phyloP scores from a whole-genome alignment of 2,329 filamentous ascomycete species.

The Chaetomium sp. region DNA sequence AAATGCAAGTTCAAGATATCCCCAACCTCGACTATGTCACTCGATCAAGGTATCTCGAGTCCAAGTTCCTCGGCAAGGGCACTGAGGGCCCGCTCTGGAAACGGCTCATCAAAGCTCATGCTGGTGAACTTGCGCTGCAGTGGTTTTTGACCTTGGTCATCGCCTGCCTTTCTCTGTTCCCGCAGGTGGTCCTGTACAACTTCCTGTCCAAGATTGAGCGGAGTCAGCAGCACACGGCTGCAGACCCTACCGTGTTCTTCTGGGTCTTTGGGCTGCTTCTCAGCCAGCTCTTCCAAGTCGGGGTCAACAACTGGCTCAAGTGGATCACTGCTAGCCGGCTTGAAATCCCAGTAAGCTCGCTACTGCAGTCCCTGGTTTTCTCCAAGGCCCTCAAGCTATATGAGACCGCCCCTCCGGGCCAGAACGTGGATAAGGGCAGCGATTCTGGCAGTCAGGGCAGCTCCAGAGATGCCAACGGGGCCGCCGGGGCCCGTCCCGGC shows the following conservation, averaged over 20 bases:
- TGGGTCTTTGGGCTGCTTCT: constrained; percentile 40
- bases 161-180: constrained; percentile 39
- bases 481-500: constrained; percentile 2
- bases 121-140: constrained; percentile 37
- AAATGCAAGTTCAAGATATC: constrained; percentile 40
- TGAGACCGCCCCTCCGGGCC: constrained; percentile 38
- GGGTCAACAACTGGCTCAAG: constrained; percentile 38
- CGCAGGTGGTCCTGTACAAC: constrained; percentile 42
- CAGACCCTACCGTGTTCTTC: constrained; percentile 37
- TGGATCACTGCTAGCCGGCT: constrained; percentile 42
- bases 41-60: constrained; percentile 37
- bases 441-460: constrained; percentile 14
- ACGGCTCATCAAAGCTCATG: constrained; percentile 39
- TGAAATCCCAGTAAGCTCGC: constrained; percentile 38
- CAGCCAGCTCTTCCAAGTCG: constrained; percentile 40
- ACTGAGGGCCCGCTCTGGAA: constrained; percentile 39
- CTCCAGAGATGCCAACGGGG: constrained; percentile 8
- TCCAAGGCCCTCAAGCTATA: constrained; percentile 42
- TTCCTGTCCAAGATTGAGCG: constrained; percentile 41
- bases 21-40: constrained; percentile 39
- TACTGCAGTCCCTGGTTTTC: constrained; percentile 43
- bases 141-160: constrained; percentile 40
- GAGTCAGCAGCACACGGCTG: constrained; percentile 25
- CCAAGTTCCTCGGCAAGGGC: constrained; percentile 30
- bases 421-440: constrained; percentile 27